These are phyloP conservation scores for Claviceps sp. DNA, from an alignment of 2,329 filamentous ascomycete species.

Conservation along the genomic window DNA sequence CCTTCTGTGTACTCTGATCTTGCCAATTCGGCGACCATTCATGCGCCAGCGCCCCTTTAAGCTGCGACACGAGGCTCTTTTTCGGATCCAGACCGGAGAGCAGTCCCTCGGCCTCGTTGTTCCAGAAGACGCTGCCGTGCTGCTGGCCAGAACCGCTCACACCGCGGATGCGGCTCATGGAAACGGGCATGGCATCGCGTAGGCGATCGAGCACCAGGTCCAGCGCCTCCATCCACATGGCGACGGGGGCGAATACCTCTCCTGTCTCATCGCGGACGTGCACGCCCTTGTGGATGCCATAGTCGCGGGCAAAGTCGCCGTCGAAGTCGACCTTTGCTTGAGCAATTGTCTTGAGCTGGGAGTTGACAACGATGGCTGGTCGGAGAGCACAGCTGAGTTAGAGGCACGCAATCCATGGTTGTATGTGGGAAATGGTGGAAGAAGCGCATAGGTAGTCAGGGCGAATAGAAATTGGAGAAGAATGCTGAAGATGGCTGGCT, in stretches of 20 bases:
- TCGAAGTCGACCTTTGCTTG: conserved; percentile 95
- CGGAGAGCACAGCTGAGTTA: background rate
- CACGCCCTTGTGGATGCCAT: conserved; percentile 80
- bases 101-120: conserved; percentile 48
- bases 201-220: conserved; percentile 72
- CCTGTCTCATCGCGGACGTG: conserved; percentile 66
- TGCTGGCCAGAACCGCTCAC: conserved; percentile 92
- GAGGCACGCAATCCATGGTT: background rate
- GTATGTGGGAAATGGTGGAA: background rate
- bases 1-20: conserved; percentile 82
- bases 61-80: conserved; percentile 56
- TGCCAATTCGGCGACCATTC: conserved; percentile 95
- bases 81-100: conserved; percentile 47
- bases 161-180: conserved; percentile 62
- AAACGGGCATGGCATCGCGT: conserved; percentile 44
- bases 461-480: background rate
- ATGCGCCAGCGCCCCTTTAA: conserved; percentile 63
- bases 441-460: background rate
- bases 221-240: conserved; percentile 87
- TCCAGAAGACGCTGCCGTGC: conserved; percentile 96
- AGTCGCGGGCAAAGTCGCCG: conserved; percentile 57
- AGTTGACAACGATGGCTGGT: conserved; percentile 75
- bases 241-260: conserved; percentile 86
- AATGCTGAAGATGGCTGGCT: conserved; percentile 4
- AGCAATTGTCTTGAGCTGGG: conserved; percentile 65